Conservation (phyloP, 805 yeast genomes). For the Lachancea quebecensis region DNA sequence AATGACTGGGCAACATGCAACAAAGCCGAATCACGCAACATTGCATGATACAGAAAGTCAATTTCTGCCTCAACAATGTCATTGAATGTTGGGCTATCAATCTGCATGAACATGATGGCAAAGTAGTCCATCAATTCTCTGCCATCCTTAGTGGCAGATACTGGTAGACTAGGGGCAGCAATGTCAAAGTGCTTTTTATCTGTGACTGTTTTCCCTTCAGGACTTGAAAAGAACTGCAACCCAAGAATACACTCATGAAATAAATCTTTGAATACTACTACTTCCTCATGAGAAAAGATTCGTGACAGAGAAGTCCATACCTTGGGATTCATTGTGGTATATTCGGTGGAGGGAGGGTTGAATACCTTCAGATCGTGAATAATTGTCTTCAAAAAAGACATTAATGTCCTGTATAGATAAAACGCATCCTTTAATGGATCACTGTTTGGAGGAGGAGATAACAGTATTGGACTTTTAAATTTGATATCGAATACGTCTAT, state of each 20-base stretch:
- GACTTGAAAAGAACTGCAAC: constrained; percentile 61
- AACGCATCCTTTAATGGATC: constrained; percentile 85
- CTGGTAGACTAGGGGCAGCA: constrained; percentile 76
- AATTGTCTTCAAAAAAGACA: constrained; percentile 85
- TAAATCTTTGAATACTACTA: constrained; percentile 63
- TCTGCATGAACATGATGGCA: constrained; percentile 86
- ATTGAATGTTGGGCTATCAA: constrained; percentile 92
- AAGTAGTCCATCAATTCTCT: constrained; percentile 93
- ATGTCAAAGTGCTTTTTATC: constrained; percentile 45
- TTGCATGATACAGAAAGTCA: constrained; percentile 66
- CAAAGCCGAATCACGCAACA: constrained; percentile 76
- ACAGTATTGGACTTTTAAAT: constrained; percentile 50
- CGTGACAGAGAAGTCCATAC: constrained; percentile 84
- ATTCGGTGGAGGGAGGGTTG: constrained; percentile 68
- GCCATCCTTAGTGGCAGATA: constrained; percentile 84
- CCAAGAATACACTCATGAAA: constrained; percentile 84
- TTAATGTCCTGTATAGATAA: constrained; percentile 75
- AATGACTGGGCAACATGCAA: constrained; percentile 91
- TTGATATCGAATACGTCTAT: constrained; percentile 42
- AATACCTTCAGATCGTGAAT: constrained; percentile 84
- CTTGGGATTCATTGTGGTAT: constrained; percentile 44
- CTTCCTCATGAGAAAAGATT: constrained; percentile 77
- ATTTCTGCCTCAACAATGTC: constrained; percentile 82
- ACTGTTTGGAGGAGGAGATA: constrained; percentile 40
- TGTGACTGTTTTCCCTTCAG: constrained; percentile 21